Evolutionary conservation across 768 basidiomycete species (phyloP).

Genomic region (Tylopilus subfusipes): DNA sequence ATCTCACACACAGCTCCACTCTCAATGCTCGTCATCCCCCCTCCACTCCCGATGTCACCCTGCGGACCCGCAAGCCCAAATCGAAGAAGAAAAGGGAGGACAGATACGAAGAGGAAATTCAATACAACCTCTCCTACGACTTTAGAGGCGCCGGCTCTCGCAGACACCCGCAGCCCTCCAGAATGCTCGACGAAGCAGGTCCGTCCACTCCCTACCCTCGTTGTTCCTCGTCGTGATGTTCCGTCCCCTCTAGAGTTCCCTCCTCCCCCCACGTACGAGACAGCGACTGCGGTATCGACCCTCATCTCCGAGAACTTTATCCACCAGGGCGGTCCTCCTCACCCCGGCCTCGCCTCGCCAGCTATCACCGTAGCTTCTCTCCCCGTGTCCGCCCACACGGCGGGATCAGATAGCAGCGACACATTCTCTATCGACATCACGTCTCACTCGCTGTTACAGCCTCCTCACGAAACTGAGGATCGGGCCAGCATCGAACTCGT

Average conservation of each 20-base stretch:
- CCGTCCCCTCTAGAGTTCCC: constrained; percentile 54
- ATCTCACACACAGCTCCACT: constrained; percentile 53
- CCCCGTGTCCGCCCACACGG: constrained; percentile 10
- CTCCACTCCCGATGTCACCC: constrained; percentile 49
- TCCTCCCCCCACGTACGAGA: constrained; percentile 73
- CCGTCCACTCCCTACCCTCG: constrained; percentile 3
- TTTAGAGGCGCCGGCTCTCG: constrained; percentile 32
- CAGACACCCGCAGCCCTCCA: constrained; percentile 23
- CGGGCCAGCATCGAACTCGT: constrained; percentile 51
- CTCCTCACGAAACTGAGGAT: constrained; percentile 40
- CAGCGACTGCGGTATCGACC: constrained; percentile 42
- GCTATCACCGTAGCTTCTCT: constrained; percentile 25
- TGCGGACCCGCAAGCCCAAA: constrained; percentile 37
- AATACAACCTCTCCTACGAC: constrained; percentile 30
- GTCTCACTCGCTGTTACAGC: constrained; percentile 15
- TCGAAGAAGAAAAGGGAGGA: constrained; percentile 43
- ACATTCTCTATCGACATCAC: constrained; percentile 19
- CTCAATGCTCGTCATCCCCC: constrained; percentile 52
- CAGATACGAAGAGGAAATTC: constrained; percentile 43
- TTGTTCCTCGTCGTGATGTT: constrained; percentile 18
- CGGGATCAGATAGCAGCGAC: constrained; percentile 24
- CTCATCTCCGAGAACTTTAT: constrained; percentile 41
- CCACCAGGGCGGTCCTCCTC: constrained; percentile 25
- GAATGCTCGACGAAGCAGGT: constrained; percentile 34
- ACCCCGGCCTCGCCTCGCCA: constrained; percentile 24